These are phyloP conservation scores for Candida palmyrensis DNA, from an alignment of 805 yeast species.

Conservation along the genomic window DNA sequence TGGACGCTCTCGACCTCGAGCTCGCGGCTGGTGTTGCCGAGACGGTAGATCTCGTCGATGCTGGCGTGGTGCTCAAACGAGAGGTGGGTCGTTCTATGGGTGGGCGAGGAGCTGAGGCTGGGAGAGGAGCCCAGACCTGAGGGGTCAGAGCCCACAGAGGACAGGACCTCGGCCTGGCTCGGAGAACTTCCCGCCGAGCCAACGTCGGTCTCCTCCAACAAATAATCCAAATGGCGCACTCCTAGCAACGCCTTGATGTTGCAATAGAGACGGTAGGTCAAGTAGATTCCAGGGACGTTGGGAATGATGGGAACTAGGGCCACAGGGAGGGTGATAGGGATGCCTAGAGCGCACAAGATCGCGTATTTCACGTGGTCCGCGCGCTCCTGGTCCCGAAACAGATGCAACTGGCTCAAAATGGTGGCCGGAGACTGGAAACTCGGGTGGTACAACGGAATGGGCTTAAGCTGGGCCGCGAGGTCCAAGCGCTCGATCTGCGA, in stretches of 20 bases:
- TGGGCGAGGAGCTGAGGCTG: constrained; percentile 3
- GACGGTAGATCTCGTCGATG: constrained; percentile 16
- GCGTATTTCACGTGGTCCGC: constrained; percentile 54
- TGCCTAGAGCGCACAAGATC: constrained; percentile 46
- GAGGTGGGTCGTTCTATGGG: constrained; percentile 17
- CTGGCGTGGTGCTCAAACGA: constrained; percentile 10
- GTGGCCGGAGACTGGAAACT: constrained; percentile 24
- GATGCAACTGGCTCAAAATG: constrained; percentile 35
- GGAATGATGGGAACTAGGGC: constrained; percentile 84
- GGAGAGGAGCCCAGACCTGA: neutral
- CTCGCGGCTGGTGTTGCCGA: constrained; percentile 6
- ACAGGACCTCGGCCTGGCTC: too few species aligned
- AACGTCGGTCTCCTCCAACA: constrained; percentile 33
- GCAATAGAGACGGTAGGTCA: constrained; percentile 78
- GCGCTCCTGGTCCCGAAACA: constrained; percentile 40
- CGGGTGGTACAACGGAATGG: constrained; percentile 39
- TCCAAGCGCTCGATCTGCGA: constrained; percentile 20
- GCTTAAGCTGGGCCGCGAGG: constrained; percentile 28
- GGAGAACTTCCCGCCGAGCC: neutral
- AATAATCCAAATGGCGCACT: constrained; percentile 56
- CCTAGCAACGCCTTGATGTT: constrained; percentile 77
- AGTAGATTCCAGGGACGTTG: constrained; percentile 85
- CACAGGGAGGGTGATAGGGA: constrained; percentile 79
- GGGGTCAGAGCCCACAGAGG: too few species aligned
- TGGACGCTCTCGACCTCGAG: constrained; percentile 6